These are phyloP conservation scores for Colletotrichum sp. DNA, from an alignment of 2,329 filamentous ascomycete species.

Conservation along the genomic window DNA sequence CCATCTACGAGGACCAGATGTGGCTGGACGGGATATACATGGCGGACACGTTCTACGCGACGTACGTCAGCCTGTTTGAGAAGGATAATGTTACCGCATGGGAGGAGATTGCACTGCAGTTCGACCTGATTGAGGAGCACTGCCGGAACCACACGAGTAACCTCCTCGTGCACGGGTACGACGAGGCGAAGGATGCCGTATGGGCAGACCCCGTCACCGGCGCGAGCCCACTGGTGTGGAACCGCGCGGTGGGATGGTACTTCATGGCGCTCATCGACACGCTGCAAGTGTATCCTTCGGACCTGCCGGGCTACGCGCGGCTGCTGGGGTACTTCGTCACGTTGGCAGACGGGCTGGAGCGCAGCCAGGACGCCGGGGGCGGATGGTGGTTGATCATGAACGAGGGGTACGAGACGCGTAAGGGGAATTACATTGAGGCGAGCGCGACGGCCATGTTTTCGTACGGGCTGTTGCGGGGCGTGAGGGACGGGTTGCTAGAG, in stretches of 20 bases:
- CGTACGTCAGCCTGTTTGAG: constrained; percentile 43
- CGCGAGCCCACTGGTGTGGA: constrained; percentile 58
- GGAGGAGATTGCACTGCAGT: constrained; percentile 49
- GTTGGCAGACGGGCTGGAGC: constrained; percentile 45
- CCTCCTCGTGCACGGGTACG: constrained; percentile 60
- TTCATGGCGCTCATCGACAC: constrained; percentile 55
- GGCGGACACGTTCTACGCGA: constrained; percentile 49
- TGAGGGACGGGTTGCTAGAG: constrained; percentile 35
- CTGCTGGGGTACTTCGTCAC: constrained; percentile 43
- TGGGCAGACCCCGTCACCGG: constrained; percentile 59
- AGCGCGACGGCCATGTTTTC: constrained; percentile 64
- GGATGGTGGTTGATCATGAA: constrained; percentile 67
- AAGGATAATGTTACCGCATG: constrained; percentile 42
- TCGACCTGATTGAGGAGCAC: constrained; percentile 48
- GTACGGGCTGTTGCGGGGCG: constrained; percentile 53
- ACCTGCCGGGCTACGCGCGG: constrained; percentile 36
- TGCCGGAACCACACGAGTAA: constrained; percentile 43
- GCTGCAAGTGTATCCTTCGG: constrained; percentile 47
- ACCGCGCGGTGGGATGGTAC: constrained; percentile 60
- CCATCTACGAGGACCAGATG: constrained; percentile 56
- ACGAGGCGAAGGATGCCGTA: constrained; percentile 48
- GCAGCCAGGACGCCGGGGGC: constrained; percentile 45
- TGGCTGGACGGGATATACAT: constrained; percentile 63
- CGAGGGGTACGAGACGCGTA: constrained; percentile 45
- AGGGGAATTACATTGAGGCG: constrained; percentile 66